Base-by-base conservation (phyloP, 139 green algal species). In the Picochlorum sp. region DNA sequence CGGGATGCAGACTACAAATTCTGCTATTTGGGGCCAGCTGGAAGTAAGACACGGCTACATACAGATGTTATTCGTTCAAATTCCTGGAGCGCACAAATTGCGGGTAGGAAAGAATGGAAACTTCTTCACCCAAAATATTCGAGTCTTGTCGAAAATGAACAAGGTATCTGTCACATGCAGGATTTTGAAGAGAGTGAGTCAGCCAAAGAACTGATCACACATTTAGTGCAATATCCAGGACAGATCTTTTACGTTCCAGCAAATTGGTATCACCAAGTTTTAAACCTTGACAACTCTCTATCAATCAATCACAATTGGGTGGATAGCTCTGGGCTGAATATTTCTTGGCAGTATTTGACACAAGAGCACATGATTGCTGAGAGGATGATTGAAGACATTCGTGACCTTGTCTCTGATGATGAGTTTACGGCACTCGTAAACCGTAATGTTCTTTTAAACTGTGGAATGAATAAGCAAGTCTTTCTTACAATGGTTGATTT, bases 211-310 rank as follows among this genome's bases (percentile, higher is more conserved):
- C 49, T 74, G 23, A 28, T 77, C 10, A 7, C 86, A 6, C 66
- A 76, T n/a, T 34, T 83, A 10, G 26, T 79, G 26, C 84, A 96
- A 79, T 73, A 72, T 21, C 26, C 75, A 9, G 89, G 86, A 1
- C 85, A 96, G 32, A 77, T 78, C 1, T 69, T 97, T 50, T 97
- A 96, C 76, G 88, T 97, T 41, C 91, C 91, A n/a, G 84, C 76
- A 50, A 87, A 85, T 14, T 97, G 91, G 91, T 79, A 84, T 62
- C 91, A 97, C 74, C 82, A 79, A 15, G 68, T 65, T 54, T 64
- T 80, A 13, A 97, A 97, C 69, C 45, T 90, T 49, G 75, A 77
- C 0, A 73, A 84, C 62, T 86, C 79, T 9, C 63, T 93, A 24
- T 86, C 74, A 38, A 85, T 94, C 67, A 95, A 95, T 74, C 85